Base-by-base conservation (phyloP, 2,329 filamentous ascomycete genomes). In the Xylaria polymorpha region DNA sequence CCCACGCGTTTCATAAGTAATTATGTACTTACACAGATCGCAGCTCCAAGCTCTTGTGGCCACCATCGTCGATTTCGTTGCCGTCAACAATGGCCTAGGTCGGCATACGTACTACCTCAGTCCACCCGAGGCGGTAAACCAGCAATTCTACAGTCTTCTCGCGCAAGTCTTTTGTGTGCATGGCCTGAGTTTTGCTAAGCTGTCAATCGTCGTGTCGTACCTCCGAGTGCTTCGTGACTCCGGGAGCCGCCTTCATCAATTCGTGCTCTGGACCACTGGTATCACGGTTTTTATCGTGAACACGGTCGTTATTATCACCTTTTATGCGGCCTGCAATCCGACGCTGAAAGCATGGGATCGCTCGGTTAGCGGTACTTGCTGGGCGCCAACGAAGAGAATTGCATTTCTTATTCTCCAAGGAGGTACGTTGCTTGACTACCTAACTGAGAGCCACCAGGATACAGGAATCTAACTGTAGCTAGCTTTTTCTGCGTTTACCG, bases 41-140 rank as follows among this genome's bases (percentile, higher is more conserved):
- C 53, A 57, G 53, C 15, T 25, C 20, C 29, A 15, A 14, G 53
- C 53, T 39, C 32, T 57, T 9, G 53, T 57, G 7, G 53, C 53
- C 29, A 57, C 53, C 25, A 39, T 57, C 37, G 29, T 57, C 25
- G 53, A 57, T 57, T 57, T 32, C 37, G 32, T 57, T 57, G 53
- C 53, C 29, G 53, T 35, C 12, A 35, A 29, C 15, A 57, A 57
- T 35, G 53, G 53, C 15, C 53, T 57, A 25, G 53, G 53, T 57
- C 53, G 53, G 12, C 53, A 57, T n/a, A 12, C 32, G 20, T 57
- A 9, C 20, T 57, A 32, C 53, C 32, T 57, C 53, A 57, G n/a
- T 25, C 35, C 35, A 37, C 35, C 35, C 7, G 35, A 57, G 29
- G 29, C 53, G n/a, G 53, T 35, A 20, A 14, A 35, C 53, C 53